Conservation (phyloP, 345 rosid species). For the Sisymbrium irio region DNA sequence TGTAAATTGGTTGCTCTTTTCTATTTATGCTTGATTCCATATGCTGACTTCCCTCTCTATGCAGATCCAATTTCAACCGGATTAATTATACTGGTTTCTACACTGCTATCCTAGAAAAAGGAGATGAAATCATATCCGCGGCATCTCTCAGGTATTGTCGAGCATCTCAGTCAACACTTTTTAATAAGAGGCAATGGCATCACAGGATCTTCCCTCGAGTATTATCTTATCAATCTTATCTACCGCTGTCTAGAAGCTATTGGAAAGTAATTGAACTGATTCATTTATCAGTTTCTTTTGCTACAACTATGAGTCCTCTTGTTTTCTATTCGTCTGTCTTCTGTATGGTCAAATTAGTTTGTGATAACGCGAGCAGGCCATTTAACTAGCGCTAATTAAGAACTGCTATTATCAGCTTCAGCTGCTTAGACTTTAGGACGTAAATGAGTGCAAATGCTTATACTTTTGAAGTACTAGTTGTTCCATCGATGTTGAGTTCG, state of each 20-base stretch:
- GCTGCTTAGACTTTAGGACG: not conserved
- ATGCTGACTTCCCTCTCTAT: conserved; percentile 8
- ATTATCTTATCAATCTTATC: not conserved
- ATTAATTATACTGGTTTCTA: conserved; percentile 38
- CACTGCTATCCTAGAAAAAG: conserved; percentile 40
- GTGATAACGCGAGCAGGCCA: not conserved
- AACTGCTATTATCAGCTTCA: not conserved
- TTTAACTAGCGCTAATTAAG: not conserved
- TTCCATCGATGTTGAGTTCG: not conserved
- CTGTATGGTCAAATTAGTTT: not conserved
- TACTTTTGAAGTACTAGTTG: not conserved
- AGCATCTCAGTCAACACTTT: not conserved
- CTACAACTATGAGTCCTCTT: not conserved
- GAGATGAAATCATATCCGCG: conserved; percentile 37
- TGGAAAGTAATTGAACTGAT: not conserved
- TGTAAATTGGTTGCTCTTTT: not conserved
- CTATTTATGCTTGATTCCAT: conserved; percentile 9
- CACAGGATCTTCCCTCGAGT: not conserved
- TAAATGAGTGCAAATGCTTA: conserved; percentile 1
- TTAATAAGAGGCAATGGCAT: not conserved
- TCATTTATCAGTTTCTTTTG: not conserved
- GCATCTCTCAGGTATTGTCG: conserved; percentile 40
- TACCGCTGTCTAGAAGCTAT: not conserved
- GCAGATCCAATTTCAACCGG: conserved; percentile 40
- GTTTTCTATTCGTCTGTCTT: not conserved